Base-by-base conservation (phyloP, 2,329 filamentous ascomycete genomes). In the Neophaeococcomyces aloes region DNA sequence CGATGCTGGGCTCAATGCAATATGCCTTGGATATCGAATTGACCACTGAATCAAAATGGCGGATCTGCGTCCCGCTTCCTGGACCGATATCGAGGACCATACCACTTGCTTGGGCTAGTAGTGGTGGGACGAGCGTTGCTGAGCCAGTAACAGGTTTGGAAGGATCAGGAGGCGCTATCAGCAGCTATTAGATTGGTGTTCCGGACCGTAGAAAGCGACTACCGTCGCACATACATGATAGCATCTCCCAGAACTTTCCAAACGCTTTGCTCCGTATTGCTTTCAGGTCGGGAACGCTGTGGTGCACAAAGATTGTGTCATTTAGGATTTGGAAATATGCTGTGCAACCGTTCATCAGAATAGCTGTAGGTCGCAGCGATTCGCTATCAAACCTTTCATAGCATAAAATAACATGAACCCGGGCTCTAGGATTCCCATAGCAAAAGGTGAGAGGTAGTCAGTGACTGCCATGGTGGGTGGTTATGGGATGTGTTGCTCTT, bases 1-100 rank as follows among this genome's bases (percentile, higher is more conserved):
- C 62, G 3, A 53, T 45, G 31, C 68, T 70, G 0, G 75, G 75
- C 53, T 78, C 75, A 1, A 72, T 65, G 34, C 72, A 74, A 49
- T 75, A 77, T 33, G 76, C 66, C 11, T 61, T 59, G 7, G 51
- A 62, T 46, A 75, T 66, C 3, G 63, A 59, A 2, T 59, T 54
- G 5, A 59, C 58, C 42, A 63, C 56, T 6, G 61, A 30, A 3
- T 31, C 57, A 47, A 76, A 71, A 35, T 64, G 62, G 1, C 59
- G 59, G 37, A 75, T 61, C 43, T 74, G 67, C 11, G 68, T 64
- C 25, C 75, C 74, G 23, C 63, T 69, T 3, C 74, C 74, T 0
- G 74, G 74, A 4, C 69, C 69, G 23, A 72, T 60, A 49, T 72
- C 69, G 3, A 73, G 60, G 14, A 72, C 65, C 3, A 61, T 49